Evolutionary conservation across 2,329 filamentous ascomycete genomes (phyloP), one percentile per base, ranked within the genome.

Genomic region (Cladosporium sp.): DNA sequence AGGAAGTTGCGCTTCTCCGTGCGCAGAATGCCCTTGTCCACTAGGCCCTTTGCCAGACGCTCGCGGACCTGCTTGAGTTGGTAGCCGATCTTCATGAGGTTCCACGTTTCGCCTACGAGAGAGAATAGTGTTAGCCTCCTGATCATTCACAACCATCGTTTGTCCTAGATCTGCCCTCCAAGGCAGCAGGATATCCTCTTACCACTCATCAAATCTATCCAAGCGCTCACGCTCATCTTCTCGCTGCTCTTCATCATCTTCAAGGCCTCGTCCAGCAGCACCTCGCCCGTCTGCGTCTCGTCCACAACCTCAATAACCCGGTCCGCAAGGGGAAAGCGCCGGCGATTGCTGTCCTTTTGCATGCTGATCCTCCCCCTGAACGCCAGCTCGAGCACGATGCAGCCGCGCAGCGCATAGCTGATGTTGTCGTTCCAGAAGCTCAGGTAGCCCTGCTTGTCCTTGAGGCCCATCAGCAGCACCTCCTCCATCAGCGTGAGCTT

Each of bases 391-490:
- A 97, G 88, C 60, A 98, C 93, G 68, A 98, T 98, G 73, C 93
- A 98, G 67, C 93, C 93, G 69, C 93, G 85, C 55, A 98, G 79
- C 58, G 93, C 93, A 70, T 98, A 98, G 53, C 91, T 96, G 66
- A 98, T 98, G 74, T 98, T 98, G 73, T 98, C 93, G 73, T 98
- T 98, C 93, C 93, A 98, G 73, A 98, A 98, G 25, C 92, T 97
- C 56, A 98, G 83, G 68, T 98, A 97, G 58, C 93, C 93, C 83
- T 98, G 93, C 77, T 97, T 98, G 73, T 98, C 93, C 74, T 98
- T 98, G 64, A 98, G 75, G 9, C 93, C 93, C 72, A 98, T 81
- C 63, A 98, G 77, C 66, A 98, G 78, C 49, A 98, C 86, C 74
- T 98, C 93, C 75, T 98, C 93, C 93, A 98, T 98, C 67, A 98